Base-by-base conservation (phyloP, 352 stramenopile species). In the Thraustochytrium sp. region DNA sequence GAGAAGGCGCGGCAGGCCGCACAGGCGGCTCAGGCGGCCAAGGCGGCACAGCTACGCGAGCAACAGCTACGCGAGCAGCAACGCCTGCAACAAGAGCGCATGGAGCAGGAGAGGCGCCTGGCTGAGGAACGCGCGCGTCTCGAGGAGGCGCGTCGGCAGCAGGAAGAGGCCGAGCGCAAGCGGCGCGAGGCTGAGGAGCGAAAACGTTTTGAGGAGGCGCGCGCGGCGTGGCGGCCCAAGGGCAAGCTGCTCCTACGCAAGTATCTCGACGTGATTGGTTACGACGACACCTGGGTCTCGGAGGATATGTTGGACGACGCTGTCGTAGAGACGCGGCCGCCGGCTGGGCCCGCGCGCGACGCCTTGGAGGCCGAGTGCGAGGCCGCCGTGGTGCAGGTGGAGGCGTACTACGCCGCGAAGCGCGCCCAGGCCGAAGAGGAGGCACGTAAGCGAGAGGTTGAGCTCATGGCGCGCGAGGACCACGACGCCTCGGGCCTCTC, bases 181-280 rank as follows among this genome's bases (percentile, higher is more conserved):
- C 36, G 62, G 13, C 38, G 31, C n/a, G 62, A 51, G 26, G 62
- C 8, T 29, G 16, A 75, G 34, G 37, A 54, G 40, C 62, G 62
- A 8, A 75, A 54, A 16, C 1, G 37, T 3, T 75, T 53, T 3
- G 62, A 75, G 40, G 40, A 26, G 11, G 62, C 62, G 23, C 36
- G 40, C 21, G 44, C 36, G 11, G 44, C n/a, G 5, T 29, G 16
- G 4, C 26, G 40, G 23, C 62, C 62, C 44, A 75, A 75, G 40
- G 40, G 23, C 4, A 16, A 18, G 3, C 5, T 21, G 1, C 40
- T 75, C 11, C 44, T 75, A 37, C 29, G 37, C 5, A 75, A 75
- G 40, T 75, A 75, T 37, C 62, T 75, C 26, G 62, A 75, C 40
- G 29, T 26, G 3, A 75, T 75, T 26, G 62, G 62, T 4, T 75